Percentiles rank a stretch among this genome's conserved stretches.
These are phyloP conservation scores for Corchorus capsularis DNA, from an alignment of 345 rosid species.

Conservation along the genomic window DNA sequence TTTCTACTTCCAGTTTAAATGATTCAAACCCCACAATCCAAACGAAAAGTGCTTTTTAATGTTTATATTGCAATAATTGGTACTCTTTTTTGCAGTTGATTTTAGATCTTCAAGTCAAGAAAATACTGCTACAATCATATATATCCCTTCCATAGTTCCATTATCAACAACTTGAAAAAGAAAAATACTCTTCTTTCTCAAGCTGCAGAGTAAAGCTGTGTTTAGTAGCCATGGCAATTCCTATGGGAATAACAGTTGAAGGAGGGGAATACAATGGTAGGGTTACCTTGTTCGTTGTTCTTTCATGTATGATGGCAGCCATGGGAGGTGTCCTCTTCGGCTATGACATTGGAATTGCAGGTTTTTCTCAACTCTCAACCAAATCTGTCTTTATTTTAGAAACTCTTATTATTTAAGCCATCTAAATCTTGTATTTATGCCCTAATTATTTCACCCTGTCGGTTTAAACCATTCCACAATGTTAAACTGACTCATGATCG, in stretches of 20 bases:
- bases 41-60: no score
- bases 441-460: neutral
- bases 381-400: neutral
- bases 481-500: neutral
- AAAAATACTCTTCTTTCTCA: neutral
- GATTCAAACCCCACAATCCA: constrained; percentile 12
- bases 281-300: constrained; percentile 59
- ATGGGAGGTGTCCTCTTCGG: constrained; percentile 91
- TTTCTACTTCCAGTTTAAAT: neutral
- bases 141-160: neutral
- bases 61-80: no score
- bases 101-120: constrained; percentile 13
- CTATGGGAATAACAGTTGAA: constrained; percentile 27
- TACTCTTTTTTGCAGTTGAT: no score
- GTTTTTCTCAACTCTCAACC: constrained; percentile 29
- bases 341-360: constrained; percentile 84
- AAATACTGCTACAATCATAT: constrained; percentile 3
- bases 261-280: constrained; percentile 44
- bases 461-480: neutral
- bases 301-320: constrained; percentile 84
- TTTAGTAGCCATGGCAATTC: constrained; percentile 48
- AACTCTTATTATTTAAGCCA: neutral
- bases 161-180: neutral
- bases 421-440: neutral
- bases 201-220: neutral